Conservation (phyloP, 106 monocot genomes). For the Acorus gramineus region DNA sequence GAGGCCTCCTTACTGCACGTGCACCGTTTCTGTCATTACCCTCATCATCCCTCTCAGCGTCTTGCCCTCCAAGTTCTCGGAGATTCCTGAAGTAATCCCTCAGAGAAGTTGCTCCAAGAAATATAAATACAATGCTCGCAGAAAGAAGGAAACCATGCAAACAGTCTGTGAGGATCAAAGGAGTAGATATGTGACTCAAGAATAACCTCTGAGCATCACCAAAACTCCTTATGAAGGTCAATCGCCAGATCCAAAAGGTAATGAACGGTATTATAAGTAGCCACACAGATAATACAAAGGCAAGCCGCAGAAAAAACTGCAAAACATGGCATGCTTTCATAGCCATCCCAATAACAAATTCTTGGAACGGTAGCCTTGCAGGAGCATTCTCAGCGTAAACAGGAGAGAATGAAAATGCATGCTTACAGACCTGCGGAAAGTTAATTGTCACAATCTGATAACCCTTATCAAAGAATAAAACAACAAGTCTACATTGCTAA, state of each 20-base stretch:
- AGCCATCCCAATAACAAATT: conserved; percentile 83
- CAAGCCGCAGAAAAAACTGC: conserved; percentile 85
- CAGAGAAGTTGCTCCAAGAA: conserved; percentile 96
- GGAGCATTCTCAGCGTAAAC: conserved; percentile 96
- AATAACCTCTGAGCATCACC: conserved; percentile 92
- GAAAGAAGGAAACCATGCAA: conserved; percentile 94
- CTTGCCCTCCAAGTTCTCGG: conserved; percentile 72
- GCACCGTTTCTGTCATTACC: conserved; percentile 85
- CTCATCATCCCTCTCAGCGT: conserved; percentile 85
- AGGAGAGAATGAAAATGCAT: conserved; percentile 94
- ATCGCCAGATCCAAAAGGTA: conserved; percentile 97
- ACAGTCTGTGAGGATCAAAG: conserved; percentile 86
- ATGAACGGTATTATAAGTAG: conserved; percentile 98
- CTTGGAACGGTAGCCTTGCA: conserved; percentile 81
- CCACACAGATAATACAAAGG: conserved; percentile 97
- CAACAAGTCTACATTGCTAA: background rate
- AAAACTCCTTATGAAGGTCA: conserved; percentile 89
- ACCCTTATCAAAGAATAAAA: conserved; percentile 1
- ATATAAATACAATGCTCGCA: conserved; percentile 96
- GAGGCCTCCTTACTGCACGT: conserved; percentile 62
- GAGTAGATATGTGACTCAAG: conserved; percentile 71
- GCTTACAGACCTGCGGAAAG: conserved; percentile 78
- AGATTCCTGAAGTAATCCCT: conserved; percentile 95
- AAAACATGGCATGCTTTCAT: conserved; percentile 89
- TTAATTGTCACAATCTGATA: no score